Conservation (phyloP, 1,139 yeast species). For the Protomyces arabidopsidicola region DNA sequence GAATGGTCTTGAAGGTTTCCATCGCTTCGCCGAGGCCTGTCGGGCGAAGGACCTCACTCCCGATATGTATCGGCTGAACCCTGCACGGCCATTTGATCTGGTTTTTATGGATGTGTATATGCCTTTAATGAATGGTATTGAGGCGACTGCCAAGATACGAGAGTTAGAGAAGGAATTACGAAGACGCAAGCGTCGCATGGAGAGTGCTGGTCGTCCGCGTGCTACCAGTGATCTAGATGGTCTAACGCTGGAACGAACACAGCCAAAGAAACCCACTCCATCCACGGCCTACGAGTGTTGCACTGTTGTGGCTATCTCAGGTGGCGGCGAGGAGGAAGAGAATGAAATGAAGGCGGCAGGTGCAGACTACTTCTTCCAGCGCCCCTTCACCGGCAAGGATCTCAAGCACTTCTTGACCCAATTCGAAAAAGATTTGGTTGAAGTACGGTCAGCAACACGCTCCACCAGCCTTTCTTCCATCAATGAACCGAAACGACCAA, state of each 20-base stretch:
- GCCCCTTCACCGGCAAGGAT: slow-evolving; percentile 8
- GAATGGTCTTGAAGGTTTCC: slow-evolving; percentile 6
- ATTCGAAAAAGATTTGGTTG: background rate
- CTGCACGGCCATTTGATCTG: slow-evolving; percentile 3
- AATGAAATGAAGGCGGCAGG: slow-evolving; percentile 2
- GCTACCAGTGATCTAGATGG: background rate
- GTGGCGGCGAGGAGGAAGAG: slow-evolving; percentile 11
- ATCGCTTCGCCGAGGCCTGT: background rate
- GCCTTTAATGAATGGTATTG: slow-evolving; percentile 12
- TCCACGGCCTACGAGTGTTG: background rate
- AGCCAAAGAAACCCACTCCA: background rate
- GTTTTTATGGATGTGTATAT: slow-evolving; percentile 20
- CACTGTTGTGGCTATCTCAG: slow-evolving; percentile 4
- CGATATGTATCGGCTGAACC: background rate
- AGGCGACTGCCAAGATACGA: slow-evolving; percentile 3
- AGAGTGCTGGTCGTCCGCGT: background rate
- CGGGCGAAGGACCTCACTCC: background rate
- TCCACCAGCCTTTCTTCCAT: background rate
- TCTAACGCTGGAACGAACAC: background rate
- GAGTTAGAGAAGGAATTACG: background rate
- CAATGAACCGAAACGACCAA: too few species aligned
- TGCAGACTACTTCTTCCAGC: slow-evolving; percentile 9
- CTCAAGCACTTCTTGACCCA: background rate
- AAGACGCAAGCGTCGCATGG: background rate
- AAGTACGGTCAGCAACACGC: background rate